Base-by-base conservation (phyloP, 2,329 filamentous ascomycete species). In the Anisogramma anomala region DNA sequence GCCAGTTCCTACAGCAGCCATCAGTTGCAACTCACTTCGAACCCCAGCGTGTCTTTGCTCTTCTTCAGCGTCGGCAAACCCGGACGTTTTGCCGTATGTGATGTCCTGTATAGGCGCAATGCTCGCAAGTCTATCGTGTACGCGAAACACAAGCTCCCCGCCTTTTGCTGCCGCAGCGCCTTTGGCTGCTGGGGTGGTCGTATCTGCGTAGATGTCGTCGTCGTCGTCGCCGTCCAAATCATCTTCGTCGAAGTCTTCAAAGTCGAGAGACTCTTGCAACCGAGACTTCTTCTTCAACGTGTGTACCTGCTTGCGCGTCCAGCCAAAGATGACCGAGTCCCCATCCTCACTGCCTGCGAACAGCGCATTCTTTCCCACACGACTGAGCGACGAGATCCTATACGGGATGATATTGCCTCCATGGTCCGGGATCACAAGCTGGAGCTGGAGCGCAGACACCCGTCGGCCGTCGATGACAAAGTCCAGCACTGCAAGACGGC, bases 391-490 rank as follows among this genome's bases (percentile, higher is more conserved):
- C 1, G 85, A 81, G 19, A 79, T 73, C 17, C 71, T 65, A 31
- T 72, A 70, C 36, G 71, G 71, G 43, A 93, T 56, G 8, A 84
- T 47, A 22, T 62, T 57, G 6, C 82, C 81, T 8, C 83, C 82
- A 18, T 72, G 68, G 40, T 84, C 76, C 28, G 64, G 53, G 4
- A 73, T 56, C 4, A 95, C 67, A 28, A 74, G 61, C 48, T 75
- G 77, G 39, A 98, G 63, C n/a, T 72, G 77, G 46, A 98, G 69
- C 1, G 86, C 87, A 19, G 88, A 94, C 2, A 98, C 86, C 2
- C 84, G 93, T 41, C 91, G 77, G 13, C 93, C 91, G 56, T 95
- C 88, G 46, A 95, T 75, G 41, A 78, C 79, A 64, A 98, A 95
- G 13, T 74, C 80, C 10, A 96, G 61, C 17, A 91, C 71, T 8